Percentiles rank a stretch among this genome's conserved stretches.
Evolutionary conservation across 2,329 filamentous ascomycete species (phyloP).

Genomic region (Fusarium sp.): DNA sequence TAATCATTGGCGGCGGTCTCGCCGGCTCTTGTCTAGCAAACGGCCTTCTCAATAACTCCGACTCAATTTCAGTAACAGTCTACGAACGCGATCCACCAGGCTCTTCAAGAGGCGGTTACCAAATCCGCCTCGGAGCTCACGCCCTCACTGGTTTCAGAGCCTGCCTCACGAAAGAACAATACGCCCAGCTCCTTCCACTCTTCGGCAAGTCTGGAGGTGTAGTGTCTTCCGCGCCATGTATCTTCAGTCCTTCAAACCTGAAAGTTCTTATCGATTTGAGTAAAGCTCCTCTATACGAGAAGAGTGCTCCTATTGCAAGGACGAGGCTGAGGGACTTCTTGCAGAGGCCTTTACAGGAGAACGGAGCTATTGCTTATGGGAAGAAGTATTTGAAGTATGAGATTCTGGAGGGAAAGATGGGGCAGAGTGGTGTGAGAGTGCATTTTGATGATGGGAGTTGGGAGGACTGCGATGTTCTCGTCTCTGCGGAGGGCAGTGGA

Average conservation of each 20-base stretch:
- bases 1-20: neutral
- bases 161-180: neutral
- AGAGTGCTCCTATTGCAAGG: neutral
- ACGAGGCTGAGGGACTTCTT: neutral
- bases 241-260: neutral
- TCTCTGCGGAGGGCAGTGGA: neutral
- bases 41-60: neutral
- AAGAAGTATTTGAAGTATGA: neutral
- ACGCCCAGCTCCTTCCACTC: rapidly evolving
- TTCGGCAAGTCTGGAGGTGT: neutral
- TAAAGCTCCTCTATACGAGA: neutral
- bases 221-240: neutral
- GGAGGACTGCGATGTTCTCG: neutral
- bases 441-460: neutral
- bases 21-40: neutral
- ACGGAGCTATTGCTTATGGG: rapidly evolving
- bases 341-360: rapidly evolving
- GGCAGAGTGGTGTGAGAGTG: neutral
- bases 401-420: rapidly evolving
- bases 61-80: neutral
- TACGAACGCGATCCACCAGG: neutral
- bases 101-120: neutral
- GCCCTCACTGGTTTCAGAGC: neutral
- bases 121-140: neutral
- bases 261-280: neutral